Base-by-base conservation (phyloP, 1,284 basidiomycete species). In the Rhizoctonia solani region DNA sequence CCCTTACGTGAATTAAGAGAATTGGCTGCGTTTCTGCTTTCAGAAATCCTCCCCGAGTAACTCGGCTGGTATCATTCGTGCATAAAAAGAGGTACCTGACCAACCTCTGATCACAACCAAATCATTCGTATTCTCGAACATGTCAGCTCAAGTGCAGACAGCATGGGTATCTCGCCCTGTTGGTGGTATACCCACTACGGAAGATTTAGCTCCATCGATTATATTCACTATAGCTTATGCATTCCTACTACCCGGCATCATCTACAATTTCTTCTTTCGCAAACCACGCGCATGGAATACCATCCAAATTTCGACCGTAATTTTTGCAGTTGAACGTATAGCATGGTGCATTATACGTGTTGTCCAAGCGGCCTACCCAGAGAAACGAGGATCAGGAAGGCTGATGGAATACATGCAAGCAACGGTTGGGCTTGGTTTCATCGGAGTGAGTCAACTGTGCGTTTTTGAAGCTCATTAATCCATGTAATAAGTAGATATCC, bases 151-250 rank as follows among this genome's bases (percentile, higher is more conserved):
- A n/a, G n/a, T n/a, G n/a, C n/a, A n/a, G n/a, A n/a, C n/a, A n/a
- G n/a, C n/a, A n/a, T n/a, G n/a, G n/a, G n/a, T n/a, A n/a, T 39
- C 37, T 39, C 37, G 37, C 8, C 76, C 75, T 19, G 67, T 77
- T 25, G 77, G 77, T 19, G 77, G 78, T 5, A 74, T 74, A 14
- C 66, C 72, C 27, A 68, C 74, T 14, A 70, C 74, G 9, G 58
- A 47, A 1, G 78, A 79, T 69, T 75, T 77, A 54, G 77, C 72
- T 16, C 77, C 79, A n/a, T 78, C 77, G 4, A 72, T 79, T 21
- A 9, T 78, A 9, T 79, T 78, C 68, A 75, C 75, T 4, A 71
- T 73, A 5, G 70, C 77, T 4, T 79, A 78, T 71, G 75, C 69
- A 1, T 46, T 74, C 4, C 71, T 80, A 16, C n/a, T 76, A 1